Evolutionary conservation across 257 asterid genomes (phyloP), one percentile per base, ranked within the genome.

Genomic region (Coffea canephora): DNA sequence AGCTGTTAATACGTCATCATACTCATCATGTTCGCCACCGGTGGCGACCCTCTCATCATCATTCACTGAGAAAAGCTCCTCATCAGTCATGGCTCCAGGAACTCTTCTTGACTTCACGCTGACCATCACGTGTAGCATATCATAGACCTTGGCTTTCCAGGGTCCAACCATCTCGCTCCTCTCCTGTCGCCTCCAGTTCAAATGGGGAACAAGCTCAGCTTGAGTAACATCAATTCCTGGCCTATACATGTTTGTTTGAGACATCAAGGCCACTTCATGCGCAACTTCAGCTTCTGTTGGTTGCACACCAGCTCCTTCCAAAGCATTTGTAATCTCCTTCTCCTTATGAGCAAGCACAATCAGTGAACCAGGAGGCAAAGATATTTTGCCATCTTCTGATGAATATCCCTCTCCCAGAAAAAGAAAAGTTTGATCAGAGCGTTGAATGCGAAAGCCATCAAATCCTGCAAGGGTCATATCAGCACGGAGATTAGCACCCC

Each of bases 401-500:
- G 90, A 83, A 80, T 89, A 84, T 57, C 98, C 98, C 68, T 94
- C 99, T 80, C 99, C 98, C 45, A 96, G 97, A 77, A 96, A 96
- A 83, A 96, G 93, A 82, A 94, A 92, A 55, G 98, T 96, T 84
- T 96, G 98, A 88, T 96, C 98, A 57, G 97, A 92, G 61, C 99
- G 94, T 75, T 96, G 98, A 76, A 96, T 94, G 52, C 99, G 97
- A 69, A 96, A 91, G 74, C 99, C 99, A 84, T 96, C 99, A 83
- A 96, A 96, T 61, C 99, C 99, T 1, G 98, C 97, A 76, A 96
- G 97, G 75, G 99, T 96, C 99, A 96, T 96, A 88, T 96, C 99
- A 57, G 99, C 99, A 52, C 99, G 96, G 77, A 96, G 97, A 87
- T 96, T 96, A 52, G 99, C 91, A 39, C 99, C 98, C 64, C 96